Evolutionary conservation across 306 rosid genomes (phyloP).

Genomic region (Canavalia gladiata): DNA sequence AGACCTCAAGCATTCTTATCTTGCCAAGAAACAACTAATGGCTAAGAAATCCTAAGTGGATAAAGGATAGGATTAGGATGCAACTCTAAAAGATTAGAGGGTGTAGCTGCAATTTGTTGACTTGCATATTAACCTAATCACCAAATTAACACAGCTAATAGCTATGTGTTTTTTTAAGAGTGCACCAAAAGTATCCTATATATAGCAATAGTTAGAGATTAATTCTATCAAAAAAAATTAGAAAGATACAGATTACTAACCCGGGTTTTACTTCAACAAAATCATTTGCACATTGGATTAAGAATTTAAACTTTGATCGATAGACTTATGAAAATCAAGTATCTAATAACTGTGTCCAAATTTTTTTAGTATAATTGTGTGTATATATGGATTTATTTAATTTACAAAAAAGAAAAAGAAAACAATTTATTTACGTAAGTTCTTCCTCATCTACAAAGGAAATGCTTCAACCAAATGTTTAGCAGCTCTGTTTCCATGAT

Average conservation of each 20-base stretch:
- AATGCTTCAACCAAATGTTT: slow-evolving; percentile 31
- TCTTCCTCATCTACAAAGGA: slow-evolving; percentile 2
- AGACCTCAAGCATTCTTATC: not conserved
- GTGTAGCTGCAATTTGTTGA: not conserved
- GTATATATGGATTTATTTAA: not conserved
- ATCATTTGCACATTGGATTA: too few relatives aligned
- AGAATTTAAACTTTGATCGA: too few relatives aligned
- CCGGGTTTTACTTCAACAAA: too few relatives aligned
- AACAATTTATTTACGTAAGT: slow-evolving; percentile 30
- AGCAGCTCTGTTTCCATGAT: slow-evolving; percentile 34
- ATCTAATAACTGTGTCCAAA: too few relatives aligned
- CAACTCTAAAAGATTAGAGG: not conserved
- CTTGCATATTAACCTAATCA: not conserved
- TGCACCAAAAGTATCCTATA: too few relatives aligned
- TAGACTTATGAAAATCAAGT: too few relatives aligned
- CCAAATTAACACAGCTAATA: not conserved
- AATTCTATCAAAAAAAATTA: too few relatives aligned
- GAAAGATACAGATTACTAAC: too few relatives aligned
- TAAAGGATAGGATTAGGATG: slow-evolving; percentile 1
- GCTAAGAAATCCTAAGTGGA: not conserved
- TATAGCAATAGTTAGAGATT: too few relatives aligned
- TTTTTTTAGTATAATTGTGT: too few relatives aligned
- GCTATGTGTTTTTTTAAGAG: not conserved
- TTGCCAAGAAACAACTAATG: slow-evolving; percentile 4
- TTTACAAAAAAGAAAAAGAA: slow-evolving; percentile 5